Evolutionary conservation across 169 alveolate species (phyloP).

Genomic region (Plasmodium cynomolgi): DNA sequence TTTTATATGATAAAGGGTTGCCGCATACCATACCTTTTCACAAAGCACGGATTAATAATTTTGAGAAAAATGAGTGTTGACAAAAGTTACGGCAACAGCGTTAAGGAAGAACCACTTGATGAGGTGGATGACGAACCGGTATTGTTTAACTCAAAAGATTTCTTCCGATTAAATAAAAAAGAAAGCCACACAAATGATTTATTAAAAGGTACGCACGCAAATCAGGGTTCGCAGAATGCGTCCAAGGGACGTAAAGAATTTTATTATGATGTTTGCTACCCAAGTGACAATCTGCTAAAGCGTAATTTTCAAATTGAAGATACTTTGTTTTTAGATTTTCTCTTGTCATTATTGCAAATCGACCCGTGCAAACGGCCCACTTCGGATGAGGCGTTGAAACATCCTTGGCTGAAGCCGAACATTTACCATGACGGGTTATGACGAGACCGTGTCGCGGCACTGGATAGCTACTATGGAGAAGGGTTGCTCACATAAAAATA

Average conservation of each 20-base stretch:
- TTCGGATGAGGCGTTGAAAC: constrained; percentile 94
- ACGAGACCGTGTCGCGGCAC: neutral
- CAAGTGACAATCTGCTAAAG: constrained; percentile 55
- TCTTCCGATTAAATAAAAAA: constrained; percentile 58
- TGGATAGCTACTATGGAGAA: neutral
- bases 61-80: constrained; percentile 14
- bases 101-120: constrained; percentile 46
- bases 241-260: constrained; percentile 5
- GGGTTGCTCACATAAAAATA: neutral
- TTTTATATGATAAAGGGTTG: constrained; percentile 80
- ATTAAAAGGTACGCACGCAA: constrained; percentile 5
- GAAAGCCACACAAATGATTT: constrained; percentile 16
- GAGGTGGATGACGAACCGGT: constrained; percentile 61
- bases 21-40: constrained; percentile 65
- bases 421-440: constrained; percentile 63
- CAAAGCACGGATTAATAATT: constrained; percentile 74
- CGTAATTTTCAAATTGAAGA: constrained; percentile 56
- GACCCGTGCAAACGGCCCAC: constrained; percentile 90
- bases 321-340: constrained; percentile 55
- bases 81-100: constrained; percentile 10
- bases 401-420: constrained; percentile 90
- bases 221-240: neutral
- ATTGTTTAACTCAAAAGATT: constrained; percentile 67
- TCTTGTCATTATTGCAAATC: constrained; percentile 81
- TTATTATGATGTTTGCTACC: constrained; percentile 72